Evolutionary conservation across 83 land plant genomes (phyloP), one percentile per base, ranked within the genome.

Genomic region (Isoetes engelmannii): DNA sequence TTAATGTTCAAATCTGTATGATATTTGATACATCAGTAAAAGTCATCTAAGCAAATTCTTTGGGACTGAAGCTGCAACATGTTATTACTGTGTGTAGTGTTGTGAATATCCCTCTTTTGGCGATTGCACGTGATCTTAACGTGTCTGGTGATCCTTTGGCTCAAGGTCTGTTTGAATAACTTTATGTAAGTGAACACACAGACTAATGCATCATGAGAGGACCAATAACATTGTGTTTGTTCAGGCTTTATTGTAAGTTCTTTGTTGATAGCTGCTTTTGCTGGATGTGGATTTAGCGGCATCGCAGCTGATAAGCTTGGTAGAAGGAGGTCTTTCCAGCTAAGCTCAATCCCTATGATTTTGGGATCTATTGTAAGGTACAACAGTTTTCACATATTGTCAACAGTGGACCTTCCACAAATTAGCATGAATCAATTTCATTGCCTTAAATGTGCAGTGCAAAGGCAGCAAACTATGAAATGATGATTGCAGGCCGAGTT

Each of bases 401-500:
- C 17, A 51, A 12, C 13, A 12, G 15, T 12, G 13, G 55, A 12
- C 15, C 55, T 12, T 51, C 1, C 17, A 51, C 55, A 51, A 12
- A 51, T 0, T 12, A 1, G 13, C 17, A 51, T 17, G 17, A 12
- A 51, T 51, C 15, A 15, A 51, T 17, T 12, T 51, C 13, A 15
- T 51, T 51, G 13, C 55, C 17, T 17, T 51, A 12, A 15, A 51
- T 51, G 17, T 51, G 12, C 28, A 59, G 62, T 59, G 62, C 62
- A 37, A 12, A 8, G 12, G 18, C 62, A 8, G 8, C 19, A 10
- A 12, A 20, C 28, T 19, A 18, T 1, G 28, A 59, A 37, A 59
- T 59, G 62, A 59, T 59, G 62, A 20, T 59, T 42, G 8, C 12
- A 8, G 12, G 62, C 62, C 62, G 62, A 12, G 18, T 59, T 18